These are phyloP conservation scores for Nicotiana sylvestris DNA, from an alignment of 257 asterid genomes.

Conservation along the genomic window DNA sequence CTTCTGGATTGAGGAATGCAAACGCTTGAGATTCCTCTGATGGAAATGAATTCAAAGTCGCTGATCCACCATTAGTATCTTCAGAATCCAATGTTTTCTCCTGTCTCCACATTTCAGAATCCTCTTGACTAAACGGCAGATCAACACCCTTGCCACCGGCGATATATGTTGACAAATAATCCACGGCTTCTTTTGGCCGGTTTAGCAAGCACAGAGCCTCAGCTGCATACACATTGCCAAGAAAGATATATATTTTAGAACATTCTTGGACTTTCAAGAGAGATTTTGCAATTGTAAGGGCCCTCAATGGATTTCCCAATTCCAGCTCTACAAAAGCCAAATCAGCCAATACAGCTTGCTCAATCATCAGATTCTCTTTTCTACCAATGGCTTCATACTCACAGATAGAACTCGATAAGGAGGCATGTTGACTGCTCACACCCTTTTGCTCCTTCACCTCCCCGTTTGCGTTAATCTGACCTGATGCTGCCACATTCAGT, in stretches of 20 bases:
- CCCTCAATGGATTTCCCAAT: conserved; percentile 61
- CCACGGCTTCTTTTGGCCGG: conserved; percentile 76
- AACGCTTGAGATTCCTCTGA: conserved; percentile 37
- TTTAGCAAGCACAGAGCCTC: conserved; percentile 84
- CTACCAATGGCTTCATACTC: conserved; percentile 46
- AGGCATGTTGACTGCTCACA: conserved; percentile 43
- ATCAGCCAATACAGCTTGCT: conserved; percentile 68
- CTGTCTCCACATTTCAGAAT: conserved; percentile 55
- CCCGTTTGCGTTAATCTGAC: conserved; percentile 49
- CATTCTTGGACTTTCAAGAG: conserved; percentile 51
- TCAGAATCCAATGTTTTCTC: conserved; percentile 53
- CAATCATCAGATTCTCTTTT: conserved; percentile 60
- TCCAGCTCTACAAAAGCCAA: conserved; percentile 71
- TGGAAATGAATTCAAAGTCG: conserved; percentile 17
- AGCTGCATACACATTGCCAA: conserved; percentile 70
- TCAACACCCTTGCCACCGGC: conserved; percentile 46
- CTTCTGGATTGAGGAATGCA: conserved; percentile 65
- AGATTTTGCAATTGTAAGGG: conserved; percentile 53
- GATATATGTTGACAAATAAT: conserved; percentile 37
- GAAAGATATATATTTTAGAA: conserved; percentile 46
- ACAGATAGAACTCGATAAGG: conserved; percentile 40
- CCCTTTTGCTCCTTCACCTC: conserved; percentile 69
- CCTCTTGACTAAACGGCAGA: conserved; percentile 65
- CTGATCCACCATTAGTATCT: conserved; percentile 37
- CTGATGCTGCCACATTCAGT: conserved; percentile 26